phyloP scores from a whole-genome alignment of 2,329 filamentous ascomycete species.

The Grosmannia clavigera region DNA sequence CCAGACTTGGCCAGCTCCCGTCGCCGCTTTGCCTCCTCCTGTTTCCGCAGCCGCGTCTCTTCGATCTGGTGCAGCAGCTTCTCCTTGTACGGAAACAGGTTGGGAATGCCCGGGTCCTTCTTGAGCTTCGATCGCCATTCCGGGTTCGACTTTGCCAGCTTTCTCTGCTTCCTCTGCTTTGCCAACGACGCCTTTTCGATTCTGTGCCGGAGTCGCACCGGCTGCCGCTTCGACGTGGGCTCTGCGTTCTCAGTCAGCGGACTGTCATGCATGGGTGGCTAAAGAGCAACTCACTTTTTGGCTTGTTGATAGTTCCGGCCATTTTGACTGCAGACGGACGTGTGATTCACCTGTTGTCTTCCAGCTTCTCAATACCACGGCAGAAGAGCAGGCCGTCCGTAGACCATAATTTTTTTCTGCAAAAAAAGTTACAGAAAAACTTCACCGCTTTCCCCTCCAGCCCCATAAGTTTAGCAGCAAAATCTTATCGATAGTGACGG shows the following conservation, averaged over 20 bases:
- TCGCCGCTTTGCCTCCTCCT: slow-evolving; percentile 60
- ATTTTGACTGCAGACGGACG: slow-evolving; percentile 20
- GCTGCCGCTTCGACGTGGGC: slow-evolving; percentile 85
- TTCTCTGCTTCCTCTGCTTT: slow-evolving; percentile 84
- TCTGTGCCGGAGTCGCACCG: slow-evolving; percentile 84
- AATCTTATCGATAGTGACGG: slow-evolving; percentile 12
- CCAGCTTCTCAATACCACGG: neutral
- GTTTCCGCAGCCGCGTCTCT: slow-evolving; percentile 68
- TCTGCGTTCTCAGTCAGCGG: slow-evolving; percentile 39
- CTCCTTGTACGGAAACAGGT: slow-evolving; percentile 96
- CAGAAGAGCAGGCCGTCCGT: neutral
- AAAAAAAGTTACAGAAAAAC: slow-evolving; percentile 7
- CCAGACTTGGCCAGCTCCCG: slow-evolving; percentile 58
- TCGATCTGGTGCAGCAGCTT: slow-evolving; percentile 91
- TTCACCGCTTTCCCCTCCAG: slow-evolving; percentile 13
- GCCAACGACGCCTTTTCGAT: slow-evolving; percentile 85
- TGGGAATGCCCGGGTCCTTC: slow-evolving; percentile 96
- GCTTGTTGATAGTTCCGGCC: slow-evolving; percentile 43
- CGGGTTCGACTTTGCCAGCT: slow-evolving; percentile 89
- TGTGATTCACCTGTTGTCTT: neutral
- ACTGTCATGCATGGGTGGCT: neutral
- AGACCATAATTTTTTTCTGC: slow-evolving; percentile 1
- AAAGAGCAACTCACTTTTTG: slow-evolving; percentile 31
- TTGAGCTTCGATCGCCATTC: slow-evolving; percentile 92
- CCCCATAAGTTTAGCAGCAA: slow-evolving; percentile 8